Conservation (phyloP, 305 asterid genomes). For the Fraxinus greggii region DNA sequence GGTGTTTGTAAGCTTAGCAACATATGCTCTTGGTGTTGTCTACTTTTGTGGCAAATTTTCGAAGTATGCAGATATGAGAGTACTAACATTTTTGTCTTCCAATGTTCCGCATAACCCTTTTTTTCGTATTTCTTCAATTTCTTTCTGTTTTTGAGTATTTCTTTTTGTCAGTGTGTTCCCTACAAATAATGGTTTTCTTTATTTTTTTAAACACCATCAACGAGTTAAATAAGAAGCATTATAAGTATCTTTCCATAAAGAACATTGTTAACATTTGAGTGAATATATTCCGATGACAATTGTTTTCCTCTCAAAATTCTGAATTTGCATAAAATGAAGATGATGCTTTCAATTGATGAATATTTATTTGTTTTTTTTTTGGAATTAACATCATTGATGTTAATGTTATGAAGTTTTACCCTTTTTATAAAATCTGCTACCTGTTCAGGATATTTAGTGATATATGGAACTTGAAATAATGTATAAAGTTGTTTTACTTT, state of each 20-base stretch:
- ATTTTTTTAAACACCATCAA: background rate
- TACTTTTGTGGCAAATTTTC: background rate
- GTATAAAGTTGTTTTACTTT: slow-evolving; percentile 8
- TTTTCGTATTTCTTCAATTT: background rate
- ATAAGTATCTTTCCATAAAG: slow-evolving; percentile 8
- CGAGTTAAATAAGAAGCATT: slow-evolving; percentile 3
- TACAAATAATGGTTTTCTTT: background rate
- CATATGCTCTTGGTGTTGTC: background rate
- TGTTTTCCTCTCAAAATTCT: background rate
- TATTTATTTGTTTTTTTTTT: background rate
- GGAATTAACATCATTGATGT: background rate
- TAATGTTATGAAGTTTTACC: slow-evolving; percentile 1
- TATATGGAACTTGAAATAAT: slow-evolving; percentile 1
- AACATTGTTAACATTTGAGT: background rate
- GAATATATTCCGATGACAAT: background rate
- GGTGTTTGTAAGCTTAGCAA: background rate
- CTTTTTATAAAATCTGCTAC: background rate
- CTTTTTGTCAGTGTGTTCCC: background rate
- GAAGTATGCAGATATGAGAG: background rate
- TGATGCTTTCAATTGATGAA: background rate
- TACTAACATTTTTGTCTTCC: background rate
- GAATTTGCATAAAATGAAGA: background rate
- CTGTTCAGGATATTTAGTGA: background rate
- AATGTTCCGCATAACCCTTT: background rate
- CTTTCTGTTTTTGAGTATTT: background rate